Conservation (phyloP, 768 basidiomycete genomes). For the Lactifluus echinatus region DNA sequence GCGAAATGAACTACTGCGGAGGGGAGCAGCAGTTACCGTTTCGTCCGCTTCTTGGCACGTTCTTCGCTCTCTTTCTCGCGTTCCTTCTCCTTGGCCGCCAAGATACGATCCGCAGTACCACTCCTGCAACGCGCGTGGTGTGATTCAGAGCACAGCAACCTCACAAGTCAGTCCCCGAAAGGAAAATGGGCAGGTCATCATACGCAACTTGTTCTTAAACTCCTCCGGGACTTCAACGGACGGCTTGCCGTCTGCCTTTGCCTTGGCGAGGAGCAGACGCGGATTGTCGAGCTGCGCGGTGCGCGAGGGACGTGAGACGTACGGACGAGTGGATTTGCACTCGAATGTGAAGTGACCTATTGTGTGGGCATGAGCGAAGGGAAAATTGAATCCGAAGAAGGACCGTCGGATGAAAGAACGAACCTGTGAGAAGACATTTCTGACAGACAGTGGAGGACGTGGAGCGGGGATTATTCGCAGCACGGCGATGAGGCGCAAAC, state of each 20-base stretch:
- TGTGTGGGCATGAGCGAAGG: not conserved
- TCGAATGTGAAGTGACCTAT: constrained; percentile 87
- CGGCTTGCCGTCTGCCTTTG: constrained; percentile 63
- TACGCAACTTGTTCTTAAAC: constrained; percentile 68
- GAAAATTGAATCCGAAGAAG: no score
- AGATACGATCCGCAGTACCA: constrained; percentile 78
- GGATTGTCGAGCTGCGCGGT: constrained; percentile 83
- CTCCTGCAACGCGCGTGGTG: no score
- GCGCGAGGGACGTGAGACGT: constrained; percentile 82
- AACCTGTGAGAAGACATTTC: constrained; percentile 68
- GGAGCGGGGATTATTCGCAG: constrained; percentile 54
- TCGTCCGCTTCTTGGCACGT: constrained; percentile 23
- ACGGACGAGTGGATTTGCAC: constrained; percentile 76
- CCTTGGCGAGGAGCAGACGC: constrained; percentile 49
- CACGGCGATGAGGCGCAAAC: constrained; percentile 64
- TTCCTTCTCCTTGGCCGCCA: constrained; percentile 77
- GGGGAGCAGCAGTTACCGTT: constrained; percentile 27
- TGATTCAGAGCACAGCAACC: no score
- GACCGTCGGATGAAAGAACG: no score
- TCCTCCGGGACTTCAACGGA: constrained; percentile 85
- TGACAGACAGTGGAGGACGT: constrained; percentile 67
- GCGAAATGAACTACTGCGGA: constrained; percentile 16
- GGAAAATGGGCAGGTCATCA: not conserved
- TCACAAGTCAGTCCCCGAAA: no score
- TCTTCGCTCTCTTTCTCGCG: constrained; percentile 37